Evolutionary conservation across 1,284 basidiomycete genomes (phyloP), one percentile per base, ranked within the genome.

Genomic region (Lentinula novae-zelandiae): DNA sequence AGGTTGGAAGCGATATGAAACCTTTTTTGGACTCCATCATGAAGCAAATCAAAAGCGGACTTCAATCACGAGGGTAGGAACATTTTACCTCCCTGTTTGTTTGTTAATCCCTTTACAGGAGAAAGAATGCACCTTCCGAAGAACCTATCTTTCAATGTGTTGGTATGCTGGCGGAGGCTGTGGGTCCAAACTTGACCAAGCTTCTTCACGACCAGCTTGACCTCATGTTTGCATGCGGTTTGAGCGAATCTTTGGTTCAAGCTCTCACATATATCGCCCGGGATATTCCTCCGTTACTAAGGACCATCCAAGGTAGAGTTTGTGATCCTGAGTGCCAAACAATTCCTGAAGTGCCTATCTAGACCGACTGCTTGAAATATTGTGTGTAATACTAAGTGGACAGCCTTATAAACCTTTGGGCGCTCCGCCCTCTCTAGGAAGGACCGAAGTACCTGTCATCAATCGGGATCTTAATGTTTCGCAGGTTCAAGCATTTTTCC

Each of bases 101-200:
- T 69, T 31, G 5, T 63, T 60, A 63, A 53, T 48, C 42, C 33
- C 15, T 5, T 13, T 44, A 53, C 69, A 94, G 94, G 51, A 94
- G 91, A 73, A 98, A 96, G 81, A 95, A 94, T 69, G 92, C 93
- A 2, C 92, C 93, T 4, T 89, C 92, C 13, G 96, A 98, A 75
- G 94, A 94, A 64, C 93, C 96, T 0, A 96, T 99, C 66, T 99
- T 99, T 71, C 93, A 98, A 78, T 99, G 97, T 73, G 86, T 99
- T 54, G 95, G 95, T 39, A 96, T 98, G 93, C 81, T 99, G 56
- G 95, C 96, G 1, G 87, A 89, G 0, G 95, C 97, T 4, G 95
- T 99, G 42, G 97, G 97, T 0, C 95, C 96, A 1, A 96, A 96
- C 71, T 80, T 99, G 57, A 98, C 97, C 0, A 94, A 96, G 70